Evolutionary conservation across 1,284 basidiomycete species (phyloP).

Genomic region (Ceratobasidium sp.): DNA sequence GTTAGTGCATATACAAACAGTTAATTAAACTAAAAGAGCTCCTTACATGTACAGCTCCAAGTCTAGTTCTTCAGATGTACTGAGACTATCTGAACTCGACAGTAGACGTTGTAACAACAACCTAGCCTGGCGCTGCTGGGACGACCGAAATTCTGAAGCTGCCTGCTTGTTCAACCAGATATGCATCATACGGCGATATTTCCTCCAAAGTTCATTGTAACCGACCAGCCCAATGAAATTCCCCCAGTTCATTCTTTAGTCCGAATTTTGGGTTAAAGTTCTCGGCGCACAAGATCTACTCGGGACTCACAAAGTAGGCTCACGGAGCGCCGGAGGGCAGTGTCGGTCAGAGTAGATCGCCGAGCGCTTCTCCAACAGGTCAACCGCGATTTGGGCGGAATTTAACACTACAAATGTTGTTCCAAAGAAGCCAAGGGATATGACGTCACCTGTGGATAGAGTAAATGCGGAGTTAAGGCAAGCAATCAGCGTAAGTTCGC

Average conservation of each 20-base stretch:
- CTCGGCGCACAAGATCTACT: no score
- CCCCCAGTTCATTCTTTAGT: conserved; percentile 31
- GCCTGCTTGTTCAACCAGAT: conserved; percentile 37
- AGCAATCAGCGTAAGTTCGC: background rate
- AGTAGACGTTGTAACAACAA: conserved; percentile 12
- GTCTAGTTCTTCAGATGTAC: conserved; percentile 3
- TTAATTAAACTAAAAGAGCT: no score
- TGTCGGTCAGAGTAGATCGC: conserved; percentile 29
- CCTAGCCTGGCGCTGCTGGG: conserved; percentile 7
- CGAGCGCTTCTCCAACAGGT: conserved; percentile 38
- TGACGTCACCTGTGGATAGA: conserved; percentile 14
- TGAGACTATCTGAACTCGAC: background rate
- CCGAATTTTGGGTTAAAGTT: background rate
- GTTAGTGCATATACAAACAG: background rate
- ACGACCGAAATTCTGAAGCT: background rate
- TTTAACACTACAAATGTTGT: conserved; percentile 38
- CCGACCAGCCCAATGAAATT: background rate
- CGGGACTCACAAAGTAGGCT: conserved; percentile 17
- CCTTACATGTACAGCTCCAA: conserved; percentile 5
- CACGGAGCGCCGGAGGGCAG: background rate
- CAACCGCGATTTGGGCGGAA: background rate
- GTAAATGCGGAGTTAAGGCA: background rate
- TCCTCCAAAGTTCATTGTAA: conserved; percentile 22
- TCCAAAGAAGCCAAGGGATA: conserved; percentile 20
- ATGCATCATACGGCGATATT: conserved; percentile 32